Evolutionary conservation across 495 filamentous ascomycete species (phyloP), one percentile per base, ranked within the genome.

Genomic region (Penicilliopsis zonata): DNA sequence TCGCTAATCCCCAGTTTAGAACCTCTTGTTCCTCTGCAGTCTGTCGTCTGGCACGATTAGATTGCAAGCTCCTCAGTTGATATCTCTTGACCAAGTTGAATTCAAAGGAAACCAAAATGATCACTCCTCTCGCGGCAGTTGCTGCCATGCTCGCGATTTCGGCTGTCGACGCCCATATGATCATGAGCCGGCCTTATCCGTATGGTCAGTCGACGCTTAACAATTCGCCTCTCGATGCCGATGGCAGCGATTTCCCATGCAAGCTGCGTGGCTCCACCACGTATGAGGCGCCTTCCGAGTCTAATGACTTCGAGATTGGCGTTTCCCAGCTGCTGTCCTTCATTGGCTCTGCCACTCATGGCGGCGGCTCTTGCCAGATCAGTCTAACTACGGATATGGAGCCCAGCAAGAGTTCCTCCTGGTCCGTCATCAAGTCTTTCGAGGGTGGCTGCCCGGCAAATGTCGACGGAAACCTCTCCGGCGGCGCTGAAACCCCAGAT

Each of bases 291-390:
- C 29, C 40, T 15, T 41, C 36, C 1, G 14, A 38, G 13, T 43
- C 53, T 31, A 67, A 59, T 15, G 37, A 30, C 5, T 51, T 59
- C 35, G 42, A 38, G 4, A 42, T 53, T 18, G 61, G 63, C 16
- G 38, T 47, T 18, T 6, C 21, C 8, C 45, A 52, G 26, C 15
- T 35, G 1, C 29, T 65, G 25, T 41, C 40, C 17, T 59, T 66
- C 33, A 21, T 40, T 5, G 63, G 63, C 16, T 49, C 49, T 36
- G 87, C 86, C 3, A 72, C 74, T 9, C 87, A 95, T 49, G 86
- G 86, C 30, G 86, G 87, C 31, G 87, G 87, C 13, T 86, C 81
- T 12, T 94, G 86, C 59, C 87, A 95, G 53, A 57, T 95, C 41
- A 78, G 74, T 21, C 59, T 94, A 50, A 87, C 86, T 18, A 78